Conservation (phyloP, 2,329 filamentous ascomycete genomes). For the Alternaria brassicae region DNA sequence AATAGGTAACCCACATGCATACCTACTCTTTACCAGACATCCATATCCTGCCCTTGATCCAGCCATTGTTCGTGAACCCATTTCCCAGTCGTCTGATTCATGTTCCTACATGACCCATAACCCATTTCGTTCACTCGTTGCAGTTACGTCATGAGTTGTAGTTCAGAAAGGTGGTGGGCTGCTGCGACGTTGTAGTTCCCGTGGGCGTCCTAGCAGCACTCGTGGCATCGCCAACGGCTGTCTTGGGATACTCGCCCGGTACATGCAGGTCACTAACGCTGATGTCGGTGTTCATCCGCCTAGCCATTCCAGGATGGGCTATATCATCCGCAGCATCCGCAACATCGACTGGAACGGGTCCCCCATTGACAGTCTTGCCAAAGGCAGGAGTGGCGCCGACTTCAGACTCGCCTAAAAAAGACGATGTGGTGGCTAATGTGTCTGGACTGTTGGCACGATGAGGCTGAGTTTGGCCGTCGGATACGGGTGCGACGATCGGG, state of each 20-base stretch:
- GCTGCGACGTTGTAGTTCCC: neutral
- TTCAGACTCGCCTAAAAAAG: constrained; percentile 47
- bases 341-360: constrained; percentile 29
- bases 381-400: constrained; percentile 34
- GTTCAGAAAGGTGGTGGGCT: neutral
- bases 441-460: constrained; percentile 20
- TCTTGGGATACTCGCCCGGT: constrained; percentile 68
- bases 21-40: neutral
- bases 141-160: neutral
- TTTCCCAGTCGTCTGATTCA: neutral
- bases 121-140: neutral
- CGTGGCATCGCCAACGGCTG: neutral
- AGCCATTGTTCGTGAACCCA: neutral
- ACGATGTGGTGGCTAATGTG: constrained; percentile 26
- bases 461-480: constrained; percentile 14
- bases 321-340: constrained; percentile 26
- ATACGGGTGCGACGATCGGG: constrained; percentile 18
- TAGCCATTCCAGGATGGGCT: constrained; percentile 56
- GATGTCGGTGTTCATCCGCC: constrained; percentile 56
- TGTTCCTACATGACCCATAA: neutral
- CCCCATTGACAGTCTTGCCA: constrained; percentile 40
- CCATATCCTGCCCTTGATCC: neutral
- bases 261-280: constrained; percentile 71
- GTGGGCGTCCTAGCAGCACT: neutral
- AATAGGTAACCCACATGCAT: neutral